Base-by-base conservation (phyloP, 306 rosid genomes). In the Vigna radiata region DNA sequence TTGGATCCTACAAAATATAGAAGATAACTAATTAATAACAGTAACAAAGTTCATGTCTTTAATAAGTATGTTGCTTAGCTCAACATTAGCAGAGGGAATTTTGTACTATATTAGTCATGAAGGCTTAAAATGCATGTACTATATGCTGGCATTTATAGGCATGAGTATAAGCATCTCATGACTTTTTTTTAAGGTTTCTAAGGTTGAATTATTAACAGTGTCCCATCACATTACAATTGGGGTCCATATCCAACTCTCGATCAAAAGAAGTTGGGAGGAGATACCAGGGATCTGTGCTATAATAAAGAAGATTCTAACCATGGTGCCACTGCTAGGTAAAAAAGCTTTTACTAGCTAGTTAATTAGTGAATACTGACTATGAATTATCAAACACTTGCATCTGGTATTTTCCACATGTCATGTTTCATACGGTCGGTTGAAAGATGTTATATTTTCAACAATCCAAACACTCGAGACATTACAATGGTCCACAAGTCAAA, bases 1-100 rank as follows among this genome's bases (percentile, higher is more conserved):
- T 88, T 37, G 99, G 99, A 89, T 96, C 99, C 99, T 96, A 49
- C 71, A 79, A 7, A 68, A 31, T 2, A 3, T 7, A 4, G 0
- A 29, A 29, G 12, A 15, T 1, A 16, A 23, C 44, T 12, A 10
- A 59, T 47, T 13, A 63, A 59, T 13, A 37, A 1, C 29, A 60
- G 39, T 8, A 80, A 25, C 63, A 61, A 49, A 63, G 53, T 65
- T 29, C 36, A 52, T 7, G 78, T 71, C 63, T 59, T 58, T 10
- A 8, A 7, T 0, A 16, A 52, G 27, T 21, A 39, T 25, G 18
- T 43, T 2, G 27, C n/a, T 39, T 48, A 5, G 25, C 41, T 5
- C 3, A 43, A 16, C 49, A 54, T 5, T 12, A 64, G 19, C 19
- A 43, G 43, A 41, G 15, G n/a, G 59, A 14, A 61, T 29, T 27